Evolutionary conservation across 2,329 filamentous ascomycete genomes (phyloP).

Genomic region (Ceratocystis lukuohia): DNA sequence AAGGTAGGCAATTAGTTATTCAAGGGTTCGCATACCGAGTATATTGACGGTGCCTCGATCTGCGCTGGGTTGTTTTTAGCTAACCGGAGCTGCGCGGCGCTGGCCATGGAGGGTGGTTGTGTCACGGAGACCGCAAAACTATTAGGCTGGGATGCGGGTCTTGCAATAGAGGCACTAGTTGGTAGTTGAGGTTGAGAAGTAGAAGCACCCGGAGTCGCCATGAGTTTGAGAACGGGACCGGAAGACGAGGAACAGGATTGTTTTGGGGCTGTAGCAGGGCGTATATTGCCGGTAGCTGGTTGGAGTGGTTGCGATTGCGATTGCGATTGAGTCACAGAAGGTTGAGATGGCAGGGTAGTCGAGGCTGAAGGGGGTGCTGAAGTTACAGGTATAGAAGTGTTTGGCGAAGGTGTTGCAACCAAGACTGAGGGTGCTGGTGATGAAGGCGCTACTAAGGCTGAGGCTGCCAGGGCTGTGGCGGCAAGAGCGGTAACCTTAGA

Average conservation of each 20-base stretch:
- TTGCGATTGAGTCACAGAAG: not conserved
- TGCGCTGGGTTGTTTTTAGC: constrained; percentile 22
- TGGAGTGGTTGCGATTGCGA: constrained; percentile 1
- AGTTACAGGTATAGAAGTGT: not conserved
- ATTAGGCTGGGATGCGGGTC: not conserved
- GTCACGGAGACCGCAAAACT: not conserved
- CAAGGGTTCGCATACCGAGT: constrained; percentile 37
- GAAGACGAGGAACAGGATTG: not conserved
- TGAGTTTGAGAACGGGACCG: not conserved
- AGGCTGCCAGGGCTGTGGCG: constrained; percentile 4
- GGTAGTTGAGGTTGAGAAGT: not conserved
- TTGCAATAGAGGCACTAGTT: not conserved
- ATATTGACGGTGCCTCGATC: constrained; percentile 43
- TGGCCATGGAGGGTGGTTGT: not conserved
- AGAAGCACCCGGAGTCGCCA: not conserved
- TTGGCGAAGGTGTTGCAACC: not conserved
- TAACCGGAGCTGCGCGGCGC: constrained; percentile 22
- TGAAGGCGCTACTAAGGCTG: not conserved
- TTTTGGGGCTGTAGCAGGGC: not conserved
- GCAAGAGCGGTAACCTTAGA: not conserved
- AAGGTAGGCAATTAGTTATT: too few species aligned
- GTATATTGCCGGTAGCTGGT: not conserved
- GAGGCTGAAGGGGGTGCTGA: not conserved
- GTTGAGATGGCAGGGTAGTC: not conserved
- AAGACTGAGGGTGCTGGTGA: not conserved